These are phyloP conservation scores for Adiantum capillusveneris DNA, from an alignment of 75 land plant species.

Conservation along the genomic window DNA sequence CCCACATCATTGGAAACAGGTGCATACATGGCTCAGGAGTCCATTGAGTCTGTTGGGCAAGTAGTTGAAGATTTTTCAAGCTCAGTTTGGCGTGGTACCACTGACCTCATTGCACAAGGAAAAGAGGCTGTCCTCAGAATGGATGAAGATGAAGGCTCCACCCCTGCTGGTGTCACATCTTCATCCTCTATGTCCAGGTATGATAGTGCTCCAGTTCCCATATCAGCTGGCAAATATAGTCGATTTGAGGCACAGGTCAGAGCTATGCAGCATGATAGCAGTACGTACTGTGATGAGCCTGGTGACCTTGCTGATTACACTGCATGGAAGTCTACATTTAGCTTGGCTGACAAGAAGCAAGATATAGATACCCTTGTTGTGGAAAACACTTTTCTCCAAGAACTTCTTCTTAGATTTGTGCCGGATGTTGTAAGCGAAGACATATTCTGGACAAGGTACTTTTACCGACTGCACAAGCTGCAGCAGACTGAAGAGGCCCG, in stretches of 20 bases:
- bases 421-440: constrained; percentile 47
- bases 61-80: constrained; percentile 70
- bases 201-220: constrained; percentile 1
- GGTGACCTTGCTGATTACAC: constrained; percentile 60
- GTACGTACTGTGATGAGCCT: constrained; percentile 63
- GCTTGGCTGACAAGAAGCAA: constrained; percentile 39
- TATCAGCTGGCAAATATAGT: constrained; percentile 28
- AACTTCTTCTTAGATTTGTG: constrained; percentile 50
- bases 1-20: constrained; percentile 60
- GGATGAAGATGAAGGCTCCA: neutral
- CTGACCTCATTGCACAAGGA: constrained; percentile 64
- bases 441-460: constrained; percentile 77
- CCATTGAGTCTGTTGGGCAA: constrained; percentile 63
- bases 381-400: constrained; percentile 48
- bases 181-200: constrained; percentile 10
- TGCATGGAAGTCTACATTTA: constrained; percentile 54
- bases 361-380: constrained; percentile 51
- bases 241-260: constrained; percentile 63
- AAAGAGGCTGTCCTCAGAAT: constrained; percentile 35
- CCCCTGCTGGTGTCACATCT: neutral
- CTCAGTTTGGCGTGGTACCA: constrained; percentile 69
- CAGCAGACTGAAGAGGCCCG: constrained; percentile 77
- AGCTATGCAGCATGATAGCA: constrained; percentile 57
- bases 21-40: constrained; percentile 79
- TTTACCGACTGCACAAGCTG: constrained; percentile 66